Base-by-base conservation (phyloP, 148 eudicot species). In the Silene conica region DNA sequence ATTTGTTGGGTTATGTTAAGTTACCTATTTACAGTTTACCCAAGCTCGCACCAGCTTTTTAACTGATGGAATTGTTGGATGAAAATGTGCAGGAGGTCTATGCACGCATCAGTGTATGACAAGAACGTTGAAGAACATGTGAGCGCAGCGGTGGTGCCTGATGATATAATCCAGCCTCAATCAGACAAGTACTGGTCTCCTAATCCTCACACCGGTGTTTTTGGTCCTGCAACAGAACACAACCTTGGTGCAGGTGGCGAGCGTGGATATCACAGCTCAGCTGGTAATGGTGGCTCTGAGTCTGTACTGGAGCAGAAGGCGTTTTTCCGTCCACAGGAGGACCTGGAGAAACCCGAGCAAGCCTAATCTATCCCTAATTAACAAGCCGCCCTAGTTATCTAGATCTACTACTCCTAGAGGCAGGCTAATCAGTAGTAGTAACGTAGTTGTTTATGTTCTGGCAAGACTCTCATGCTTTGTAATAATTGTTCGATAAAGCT, bases 161-260 rank as follows among this genome's bases (percentile, higher is more conserved):
- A 94, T 59, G 80, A 91, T 34, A 76, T 86, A 55, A 79, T 85
- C 73, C 79, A 87, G 76, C 81, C 79, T 4, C 70, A 80, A 9
- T 77, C 90, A 0, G 90, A 86, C 5, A 86, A 87, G 46, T 89
- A 90, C 87, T 94, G 98, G 98, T 83, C 81, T 67, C 98, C 98
- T 3, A 81, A 94, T 81, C 98, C 98, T 1, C 75, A 82, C 75
- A 94, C 96, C 1, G 98, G 98, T 31, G 86, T 94, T 6, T 94
- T 94, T 26, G 98, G 98, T 55, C 98, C 98, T 31, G 82, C 79
- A 8, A 18, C 85, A 3, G 91, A 83, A 34, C 80, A 82, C 0
- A 83, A 50, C 73, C 71, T 73, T 0, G 62, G 63, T 34, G 60
- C 71, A 4, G 80, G 70, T 7, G 79, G 67, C 23, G 72, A 80